Evolutionary conservation across 495 filamentous ascomycete species (phyloP).

Genomic region (Neurospora sp.): DNA sequence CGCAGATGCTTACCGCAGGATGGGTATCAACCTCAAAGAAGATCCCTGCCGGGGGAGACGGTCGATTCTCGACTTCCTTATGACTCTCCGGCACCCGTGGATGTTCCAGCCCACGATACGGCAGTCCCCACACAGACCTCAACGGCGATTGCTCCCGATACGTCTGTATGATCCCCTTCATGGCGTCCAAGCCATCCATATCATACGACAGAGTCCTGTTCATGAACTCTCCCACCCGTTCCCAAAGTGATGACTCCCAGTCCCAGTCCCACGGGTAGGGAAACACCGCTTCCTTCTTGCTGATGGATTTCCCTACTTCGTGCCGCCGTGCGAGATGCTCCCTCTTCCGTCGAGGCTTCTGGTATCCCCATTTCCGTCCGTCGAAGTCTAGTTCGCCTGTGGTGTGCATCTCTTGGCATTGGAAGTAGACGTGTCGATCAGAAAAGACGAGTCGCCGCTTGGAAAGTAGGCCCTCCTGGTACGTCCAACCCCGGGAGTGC

Average conservation of each 20-base stretch:
- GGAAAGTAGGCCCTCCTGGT: constrained; percentile 29
- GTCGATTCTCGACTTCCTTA: background rate
- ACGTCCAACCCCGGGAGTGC: constrained; percentile 32
- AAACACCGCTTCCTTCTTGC: background rate
- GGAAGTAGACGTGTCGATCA: constrained; percentile 24
- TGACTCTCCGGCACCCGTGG: background rate
- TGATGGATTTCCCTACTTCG: background rate
- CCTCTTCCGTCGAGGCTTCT: background rate
- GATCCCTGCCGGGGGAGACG: background rate
- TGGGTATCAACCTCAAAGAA: background rate
- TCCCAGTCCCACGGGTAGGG: background rate
- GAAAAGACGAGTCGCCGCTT: constrained; percentile 12
- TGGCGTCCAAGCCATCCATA: background rate
- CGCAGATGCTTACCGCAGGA: background rate
- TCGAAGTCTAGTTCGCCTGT: background rate
- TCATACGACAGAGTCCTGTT: background rate
- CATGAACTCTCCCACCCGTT: background rate
- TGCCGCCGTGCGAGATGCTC: background rate
- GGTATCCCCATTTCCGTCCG: background rate
- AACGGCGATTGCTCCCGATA: background rate
- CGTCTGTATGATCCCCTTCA: background rate
- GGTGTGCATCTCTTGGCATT: constrained; percentile 18
- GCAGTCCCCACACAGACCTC: background rate
- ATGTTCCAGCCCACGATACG: background rate
- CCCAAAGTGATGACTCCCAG: background rate